phyloP scores from a whole-genome alignment of 1,284 basidiomycete genomes.

The Ganoderma leucocontextum region DNA sequence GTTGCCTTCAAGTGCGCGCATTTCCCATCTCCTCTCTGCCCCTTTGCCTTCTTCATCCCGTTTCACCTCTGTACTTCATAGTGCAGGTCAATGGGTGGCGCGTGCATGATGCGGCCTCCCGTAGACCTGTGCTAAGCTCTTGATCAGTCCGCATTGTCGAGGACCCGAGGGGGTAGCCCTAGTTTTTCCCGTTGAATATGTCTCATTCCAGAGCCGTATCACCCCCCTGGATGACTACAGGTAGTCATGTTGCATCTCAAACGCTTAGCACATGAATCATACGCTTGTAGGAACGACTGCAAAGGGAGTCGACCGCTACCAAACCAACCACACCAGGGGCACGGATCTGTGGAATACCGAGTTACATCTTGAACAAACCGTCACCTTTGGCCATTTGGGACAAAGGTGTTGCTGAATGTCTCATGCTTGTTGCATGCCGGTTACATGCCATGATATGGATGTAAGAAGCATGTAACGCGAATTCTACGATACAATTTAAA shows the following conservation, averaged over 20 bases:
- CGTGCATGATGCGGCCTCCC: background rate
- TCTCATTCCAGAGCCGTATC: background rate
- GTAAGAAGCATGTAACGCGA: too few species aligned
- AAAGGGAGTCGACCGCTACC: background rate
- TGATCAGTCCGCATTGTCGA: background rate
- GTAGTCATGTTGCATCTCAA: background rate
- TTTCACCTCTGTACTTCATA: background rate
- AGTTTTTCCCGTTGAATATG: background rate
- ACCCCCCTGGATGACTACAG: background rate
- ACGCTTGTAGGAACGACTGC: background rate
- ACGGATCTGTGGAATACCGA: too few species aligned
- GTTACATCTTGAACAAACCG: too few species aligned
- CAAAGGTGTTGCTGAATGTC: too few species aligned
- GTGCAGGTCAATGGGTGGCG: background rate
- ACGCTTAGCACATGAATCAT: background rate
- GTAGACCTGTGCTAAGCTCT: background rate
- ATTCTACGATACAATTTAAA: too few species aligned
- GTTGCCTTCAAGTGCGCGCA: background rate
- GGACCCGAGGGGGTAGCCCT: background rate
- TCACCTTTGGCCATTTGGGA: too few species aligned
- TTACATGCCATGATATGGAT: too few species aligned
- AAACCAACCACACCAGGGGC: background rate
- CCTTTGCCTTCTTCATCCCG: background rate
- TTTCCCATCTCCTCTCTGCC: background rate
- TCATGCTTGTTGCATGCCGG: too few species aligned